Evolutionary conservation across 352 stramenopile species (phyloP).

Genomic region (Globisporangium cystogenes): DNA sequence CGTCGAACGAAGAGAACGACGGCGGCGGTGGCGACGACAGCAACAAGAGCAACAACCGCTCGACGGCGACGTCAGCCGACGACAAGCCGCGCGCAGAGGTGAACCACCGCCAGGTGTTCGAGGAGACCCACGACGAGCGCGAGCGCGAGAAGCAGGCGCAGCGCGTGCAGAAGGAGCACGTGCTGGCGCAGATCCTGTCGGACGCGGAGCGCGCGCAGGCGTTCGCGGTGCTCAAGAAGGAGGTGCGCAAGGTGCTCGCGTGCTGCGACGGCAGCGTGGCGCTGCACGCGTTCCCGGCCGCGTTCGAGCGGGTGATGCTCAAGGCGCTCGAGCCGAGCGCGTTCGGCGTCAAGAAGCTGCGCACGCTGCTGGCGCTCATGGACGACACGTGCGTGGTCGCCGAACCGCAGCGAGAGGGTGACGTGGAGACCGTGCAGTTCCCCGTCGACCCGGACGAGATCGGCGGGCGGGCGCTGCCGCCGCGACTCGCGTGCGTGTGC

Average conservation of each 20-base stretch:
- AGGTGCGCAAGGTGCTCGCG: slow-evolving; percentile 70
- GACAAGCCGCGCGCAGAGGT: background rate
- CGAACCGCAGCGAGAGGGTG: slow-evolving; percentile 33
- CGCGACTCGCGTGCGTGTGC: slow-evolving; percentile 50
- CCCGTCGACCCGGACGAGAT: slow-evolving; percentile 30
- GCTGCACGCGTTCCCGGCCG: slow-evolving; percentile 37
- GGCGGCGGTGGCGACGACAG: slow-evolving; percentile 3
- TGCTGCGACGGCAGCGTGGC: slow-evolving; percentile 41
- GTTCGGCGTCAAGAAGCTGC: slow-evolving; percentile 79
- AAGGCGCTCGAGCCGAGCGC: slow-evolving; percentile 45
- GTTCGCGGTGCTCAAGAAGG: slow-evolving; percentile 61
- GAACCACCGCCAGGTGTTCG: slow-evolving; percentile 39
- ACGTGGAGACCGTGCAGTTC: slow-evolving; percentile 64
- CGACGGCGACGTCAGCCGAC: slow-evolving; percentile 4
- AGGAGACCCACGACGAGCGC: slow-evolving; percentile 21
- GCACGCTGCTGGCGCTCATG: slow-evolving; percentile 50
- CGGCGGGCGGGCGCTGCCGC: slow-evolving; percentile 22
- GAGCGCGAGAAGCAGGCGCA: slow-evolving; percentile 9
- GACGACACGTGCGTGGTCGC: slow-evolving; percentile 49
- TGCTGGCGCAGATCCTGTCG: slow-evolving; percentile 37
- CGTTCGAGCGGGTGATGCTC: slow-evolving; percentile 64
- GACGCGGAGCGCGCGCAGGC: slow-evolving; percentile 37
- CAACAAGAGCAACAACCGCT: slow-evolving; percentile 2
- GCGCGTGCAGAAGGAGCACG: slow-evolving; percentile 40
- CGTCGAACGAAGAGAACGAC: background rate